These are phyloP conservation scores for Ustulina deusta DNA, from an alignment of 2,329 filamentous ascomycete genomes.

Conservation along the genomic window DNA sequence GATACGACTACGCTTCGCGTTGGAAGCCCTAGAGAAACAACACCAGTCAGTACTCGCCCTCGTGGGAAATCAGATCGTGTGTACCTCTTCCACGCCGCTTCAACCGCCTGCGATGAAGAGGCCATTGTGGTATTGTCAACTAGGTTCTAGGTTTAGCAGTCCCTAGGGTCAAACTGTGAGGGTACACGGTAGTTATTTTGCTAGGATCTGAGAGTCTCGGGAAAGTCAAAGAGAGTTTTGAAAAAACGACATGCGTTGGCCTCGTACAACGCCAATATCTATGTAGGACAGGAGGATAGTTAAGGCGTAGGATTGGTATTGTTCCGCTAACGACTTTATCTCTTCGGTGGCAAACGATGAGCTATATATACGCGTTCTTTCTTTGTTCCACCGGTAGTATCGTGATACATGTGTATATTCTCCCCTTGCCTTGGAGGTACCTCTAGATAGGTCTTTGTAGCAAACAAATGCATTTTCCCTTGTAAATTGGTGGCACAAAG, in stretches of 20 bases:
- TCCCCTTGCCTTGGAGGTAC: neutral
- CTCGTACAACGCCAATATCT: neutral
- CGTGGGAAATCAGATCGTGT: neutral
- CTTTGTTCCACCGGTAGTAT: neutral
- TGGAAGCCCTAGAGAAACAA: neutral
- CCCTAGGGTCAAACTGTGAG: neutral
- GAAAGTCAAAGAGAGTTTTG: neutral
- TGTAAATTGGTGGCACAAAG: neutral
- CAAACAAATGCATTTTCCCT: neutral
- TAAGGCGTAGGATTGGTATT: neutral
- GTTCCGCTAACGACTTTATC: neutral
- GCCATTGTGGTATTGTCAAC: neutral
- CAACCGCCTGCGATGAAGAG: neutral
- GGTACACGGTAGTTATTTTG: neutral
- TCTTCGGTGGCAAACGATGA: neutral
- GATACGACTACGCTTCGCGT: neutral
- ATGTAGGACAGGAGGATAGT: neutral
- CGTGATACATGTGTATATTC: neutral
- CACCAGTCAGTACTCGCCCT: neutral
- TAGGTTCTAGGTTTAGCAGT: neutral
- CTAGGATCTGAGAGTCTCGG: neutral
- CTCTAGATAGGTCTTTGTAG: too few species aligned
- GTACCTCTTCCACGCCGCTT: neutral
- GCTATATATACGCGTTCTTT: neutral
- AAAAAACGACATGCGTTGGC: neutral